These are phyloP conservation scores for Xylariaceae sp. DNA, from an alignment of 2,329 filamentous ascomycete species.

Conservation along the genomic window DNA sequence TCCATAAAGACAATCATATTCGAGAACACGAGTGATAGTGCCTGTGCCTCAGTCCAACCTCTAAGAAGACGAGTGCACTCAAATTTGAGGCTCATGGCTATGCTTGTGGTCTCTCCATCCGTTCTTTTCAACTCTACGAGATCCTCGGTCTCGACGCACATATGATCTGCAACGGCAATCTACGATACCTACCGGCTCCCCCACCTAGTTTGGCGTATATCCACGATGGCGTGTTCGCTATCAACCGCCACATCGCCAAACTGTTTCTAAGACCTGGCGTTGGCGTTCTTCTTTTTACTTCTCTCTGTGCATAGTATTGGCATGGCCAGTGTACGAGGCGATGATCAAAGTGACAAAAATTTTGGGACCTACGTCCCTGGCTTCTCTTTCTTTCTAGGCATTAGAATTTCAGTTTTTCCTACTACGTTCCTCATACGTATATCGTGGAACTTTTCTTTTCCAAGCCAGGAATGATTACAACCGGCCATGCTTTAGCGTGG, in stretches of 20 bases:
- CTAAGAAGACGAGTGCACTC: not conserved
- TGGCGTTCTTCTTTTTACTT: constrained; percentile 22
- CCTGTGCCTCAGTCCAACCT: not conserved
- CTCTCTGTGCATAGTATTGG: constrained; percentile 25
- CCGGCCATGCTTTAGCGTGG: not conserved
- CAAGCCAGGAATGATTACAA: not conserved
- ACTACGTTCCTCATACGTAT: constrained; percentile 9
- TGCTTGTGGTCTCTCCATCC: not conserved
- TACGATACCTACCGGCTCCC: constrained; percentile 24
- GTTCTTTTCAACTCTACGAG: constrained; percentile 24
- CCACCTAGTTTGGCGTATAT: constrained; percentile 14
- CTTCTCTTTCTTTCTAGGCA: constrained; percentile 14
- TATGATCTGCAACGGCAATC: constrained; percentile 28
- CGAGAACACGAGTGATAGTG: constrained; percentile 28
- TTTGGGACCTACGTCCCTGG: constrained; percentile 18
- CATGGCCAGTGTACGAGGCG: constrained; percentile 28
- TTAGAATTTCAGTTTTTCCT: constrained; percentile 23
- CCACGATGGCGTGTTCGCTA: constrained; percentile 9
- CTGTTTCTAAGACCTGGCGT: constrained; percentile 25
- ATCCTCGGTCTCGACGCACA: constrained; percentile 20
- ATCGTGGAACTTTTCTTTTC: constrained; percentile 1
- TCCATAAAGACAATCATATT: constrained; percentile 30
- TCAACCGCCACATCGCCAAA: constrained; percentile 1
- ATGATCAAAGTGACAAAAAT: constrained; percentile 25
- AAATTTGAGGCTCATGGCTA: not conserved